Evolutionary conservation across 768 basidiomycete species (phyloP).

Genomic region (Mycena rebaudengoi): DNA sequence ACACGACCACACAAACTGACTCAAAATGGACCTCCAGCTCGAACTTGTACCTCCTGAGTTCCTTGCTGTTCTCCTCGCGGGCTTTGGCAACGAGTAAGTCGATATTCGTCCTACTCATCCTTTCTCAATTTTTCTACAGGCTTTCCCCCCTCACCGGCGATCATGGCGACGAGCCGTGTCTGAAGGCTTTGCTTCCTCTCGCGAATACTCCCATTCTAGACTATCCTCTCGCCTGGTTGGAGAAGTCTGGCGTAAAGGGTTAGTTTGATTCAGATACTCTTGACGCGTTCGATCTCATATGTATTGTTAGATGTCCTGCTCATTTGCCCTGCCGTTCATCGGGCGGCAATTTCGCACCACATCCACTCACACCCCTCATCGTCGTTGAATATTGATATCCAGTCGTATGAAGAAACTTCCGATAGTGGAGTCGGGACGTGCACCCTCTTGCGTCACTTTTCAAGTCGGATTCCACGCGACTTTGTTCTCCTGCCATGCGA

Average conservation of each 20-base stretch:
- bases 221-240: constrained; percentile 85
- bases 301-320: constrained; percentile 82
- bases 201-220: constrained; percentile 90
- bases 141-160: constrained; percentile 78
- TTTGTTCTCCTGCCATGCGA: constrained; percentile 94
- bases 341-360: constrained; percentile 80
- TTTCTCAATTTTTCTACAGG: constrained; percentile 46
- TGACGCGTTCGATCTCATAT: constrained; percentile 10
- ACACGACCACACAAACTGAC: too few species aligned
- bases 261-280: constrained; percentile 25
- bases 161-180: constrained; percentile 82
- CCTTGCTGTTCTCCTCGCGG: constrained; percentile 86
- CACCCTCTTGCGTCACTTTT: constrained; percentile 78
- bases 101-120: background rate
- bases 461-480: constrained; percentile 79
- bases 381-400: constrained; percentile 76
- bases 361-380: constrained; percentile 82
- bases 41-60: constrained; percentile 77
- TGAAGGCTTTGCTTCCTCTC: constrained; percentile 89
- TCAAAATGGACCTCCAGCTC: constrained; percentile 27
- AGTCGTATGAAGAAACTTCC: constrained; percentile 80
- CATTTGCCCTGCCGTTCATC: constrained; percentile 83
- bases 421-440: constrained; percentile 76
- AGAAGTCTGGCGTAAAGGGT: constrained; percentile 88
- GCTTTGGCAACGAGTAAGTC: constrained; percentile 90